Conservation (phyloP, 331 rosid species). For the Acacia concinna region DNA sequence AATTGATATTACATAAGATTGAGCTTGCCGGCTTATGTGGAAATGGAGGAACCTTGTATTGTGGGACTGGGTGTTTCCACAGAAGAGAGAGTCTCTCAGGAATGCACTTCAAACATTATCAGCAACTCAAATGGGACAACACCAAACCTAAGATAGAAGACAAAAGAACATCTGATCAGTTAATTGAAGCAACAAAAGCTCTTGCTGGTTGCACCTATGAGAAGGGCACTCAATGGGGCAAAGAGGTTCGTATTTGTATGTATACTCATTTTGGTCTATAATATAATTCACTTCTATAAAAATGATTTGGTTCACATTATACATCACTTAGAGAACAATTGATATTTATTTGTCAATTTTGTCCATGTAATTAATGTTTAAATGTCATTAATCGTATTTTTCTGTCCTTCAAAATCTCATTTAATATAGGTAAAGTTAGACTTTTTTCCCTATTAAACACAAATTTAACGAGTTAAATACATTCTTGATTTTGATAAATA, state of each 20-base stretch:
- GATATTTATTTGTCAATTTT: too few relatives aligned
- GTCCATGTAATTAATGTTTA: too few relatives aligned
- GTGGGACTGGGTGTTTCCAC: conserved; percentile 79
- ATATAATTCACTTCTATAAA: too few relatives aligned
- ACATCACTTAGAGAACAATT: too few relatives aligned
- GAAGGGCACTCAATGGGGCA: conserved; percentile 68
- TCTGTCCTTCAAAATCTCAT: too few relatives aligned
- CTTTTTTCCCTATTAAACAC: too few relatives aligned
- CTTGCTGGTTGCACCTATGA: conserved; percentile 53
- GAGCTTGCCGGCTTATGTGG: conserved; percentile 54
- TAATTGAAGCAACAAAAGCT: conserved; percentile 54
- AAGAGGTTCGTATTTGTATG: conserved; percentile 38
- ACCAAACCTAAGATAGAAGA: conserved; percentile 24
- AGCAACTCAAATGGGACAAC: not conserved
- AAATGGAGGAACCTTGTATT: conserved; percentile 54
- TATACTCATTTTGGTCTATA: too few relatives aligned
- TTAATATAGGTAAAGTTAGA: too few relatives aligned
- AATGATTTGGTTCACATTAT: too few relatives aligned
- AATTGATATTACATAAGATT: conserved; percentile 34
- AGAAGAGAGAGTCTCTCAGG: conserved; percentile 61
- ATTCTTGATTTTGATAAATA: too few relatives aligned
- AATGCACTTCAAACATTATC: conserved; percentile 30
- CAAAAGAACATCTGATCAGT: conserved; percentile 38
- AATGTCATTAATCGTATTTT: too few relatives aligned
- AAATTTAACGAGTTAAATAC: too few relatives aligned